Evolutionary conservation across 1,139 yeast genomes (phyloP), one percentile per base, ranked within the genome.

Genomic region (Saccharomyces hybrid): DNA sequence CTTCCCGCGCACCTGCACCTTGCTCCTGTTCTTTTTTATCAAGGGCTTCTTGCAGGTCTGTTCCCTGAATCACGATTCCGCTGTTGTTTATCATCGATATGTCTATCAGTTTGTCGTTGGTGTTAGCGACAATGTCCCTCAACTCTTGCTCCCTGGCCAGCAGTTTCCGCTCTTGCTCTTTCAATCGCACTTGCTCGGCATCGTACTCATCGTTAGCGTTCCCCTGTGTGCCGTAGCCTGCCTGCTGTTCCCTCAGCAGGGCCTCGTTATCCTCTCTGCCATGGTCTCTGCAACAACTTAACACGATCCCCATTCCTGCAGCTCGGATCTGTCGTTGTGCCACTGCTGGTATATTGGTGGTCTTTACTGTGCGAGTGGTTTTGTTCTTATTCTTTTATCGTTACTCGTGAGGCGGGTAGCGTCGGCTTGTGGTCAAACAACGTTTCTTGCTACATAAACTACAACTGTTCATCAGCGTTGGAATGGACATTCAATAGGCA

Each of bases 121-220:
- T 72, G 48, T 65, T 72, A 26, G 69, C 63, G 14, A 73, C 77
- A 49, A 73, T 73, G n/a, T 67, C 67, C 50, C 70, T 68, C 41
- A 73, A 58, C 50, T 72, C 71, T 25, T 68, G 69, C 42, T 72
- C 75, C 50, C 76, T 60, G 1, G 62, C 62, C 25, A 58, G 58
- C 42, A 61, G 56, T 48, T 66, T 61, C 47, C 68, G 61, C 41
- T 67, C 66, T 11, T 69, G 69, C 27, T 66, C 70, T 48, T 62
- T 65, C 54, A 68, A 59, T 50, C 67, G 67, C 30, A 63, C 60
- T 38, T 61, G 61, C 23, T 56, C 46, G 3, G 53, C 54, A 49
- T 60, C 53, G 30, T 56, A 54, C 5, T 59, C 64, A 48, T 53
- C 62, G 53, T 55, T 48, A n/a, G 59, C 58, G 20, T 59, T 57